A percentile compares a stretch with the other conserved stretches of the same genome.
Evolutionary conservation across 495 filamentous ascomycete species (phyloP).

Genomic region (Opeltia flavorubescens): DNA sequence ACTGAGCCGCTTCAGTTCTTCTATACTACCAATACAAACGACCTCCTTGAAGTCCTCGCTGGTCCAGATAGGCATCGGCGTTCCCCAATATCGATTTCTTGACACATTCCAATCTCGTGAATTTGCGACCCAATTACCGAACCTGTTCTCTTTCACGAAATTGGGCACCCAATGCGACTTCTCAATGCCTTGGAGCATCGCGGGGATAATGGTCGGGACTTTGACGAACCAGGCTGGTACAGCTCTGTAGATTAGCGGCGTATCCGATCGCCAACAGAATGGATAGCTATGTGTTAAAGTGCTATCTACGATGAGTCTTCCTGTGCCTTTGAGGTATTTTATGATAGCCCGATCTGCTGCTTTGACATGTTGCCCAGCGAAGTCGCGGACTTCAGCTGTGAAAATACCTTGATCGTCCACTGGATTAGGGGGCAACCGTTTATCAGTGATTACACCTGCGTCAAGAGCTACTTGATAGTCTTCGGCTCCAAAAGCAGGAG

Average conservation of each 20-base stretch:
- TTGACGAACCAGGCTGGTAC: conserved; percentile 95
- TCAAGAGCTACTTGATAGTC: conserved; percentile 81
- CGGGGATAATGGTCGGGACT: conserved; percentile 67
- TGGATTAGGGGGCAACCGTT: conserved; percentile 74
- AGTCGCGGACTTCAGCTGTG: conserved; percentile 68
- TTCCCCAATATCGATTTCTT: conserved; percentile 94
- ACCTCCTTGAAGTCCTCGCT: conserved; percentile 77
- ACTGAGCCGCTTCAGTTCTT: conserved; percentile 74
- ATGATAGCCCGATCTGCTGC: conserved; percentile 90
- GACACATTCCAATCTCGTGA: conserved; percentile 98
- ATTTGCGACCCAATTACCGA: conserved; percentile 74
- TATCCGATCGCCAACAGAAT: conserved; percentile 92
- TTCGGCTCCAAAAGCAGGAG: conserved; percentile 91
- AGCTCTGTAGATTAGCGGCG: conserved; percentile 84
- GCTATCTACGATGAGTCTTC: conserved; percentile 72
- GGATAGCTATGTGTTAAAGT: conserved; percentile 91
- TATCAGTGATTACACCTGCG: conserved; percentile 61
- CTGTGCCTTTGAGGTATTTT: conserved; percentile 69
- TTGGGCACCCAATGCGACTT: conserved; percentile 87
- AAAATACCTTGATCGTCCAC: conserved; percentile 74
- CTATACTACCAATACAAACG: conserved; percentile 75
- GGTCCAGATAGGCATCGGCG: conserved; percentile 84
- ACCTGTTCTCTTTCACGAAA: conserved; percentile 84
- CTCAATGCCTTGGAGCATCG: conserved; percentile 83
- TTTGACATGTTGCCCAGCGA: conserved; percentile 84